phyloP scores from a whole-genome alignment of 2,329 filamentous ascomycete genomes.

The Neonectria coccinea region DNA sequence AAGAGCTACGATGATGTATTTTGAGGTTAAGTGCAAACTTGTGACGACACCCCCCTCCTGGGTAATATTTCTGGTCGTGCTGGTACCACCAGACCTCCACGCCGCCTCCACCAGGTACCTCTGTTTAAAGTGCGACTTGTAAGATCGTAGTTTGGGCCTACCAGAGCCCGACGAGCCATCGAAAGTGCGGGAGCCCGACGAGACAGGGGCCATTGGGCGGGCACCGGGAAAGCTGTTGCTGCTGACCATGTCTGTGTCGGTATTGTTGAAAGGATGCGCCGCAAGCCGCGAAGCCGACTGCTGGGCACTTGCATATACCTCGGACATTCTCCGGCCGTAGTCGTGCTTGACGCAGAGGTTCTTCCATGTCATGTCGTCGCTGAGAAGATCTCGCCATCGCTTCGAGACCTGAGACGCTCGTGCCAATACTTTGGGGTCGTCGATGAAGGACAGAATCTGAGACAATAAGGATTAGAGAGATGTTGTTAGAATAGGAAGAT shows the following conservation, averaged over 20 bases:
- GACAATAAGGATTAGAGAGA: slow-evolving; percentile 16
- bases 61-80: slow-evolving; percentile 87
- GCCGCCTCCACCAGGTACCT: slow-evolving; percentile 96
- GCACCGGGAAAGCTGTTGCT: slow-evolving; percentile 61
- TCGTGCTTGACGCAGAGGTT: slow-evolving; percentile 96
- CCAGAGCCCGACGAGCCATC: slow-evolving; percentile 57
- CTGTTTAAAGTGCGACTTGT: slow-evolving; percentile 98
- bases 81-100: slow-evolving; percentile 91
- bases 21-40: slow-evolving; percentile 90
- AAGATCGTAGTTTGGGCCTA: slow-evolving; percentile 77
- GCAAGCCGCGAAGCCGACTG: slow-evolving; percentile 47
- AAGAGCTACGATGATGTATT: slow-evolving; percentile 96
- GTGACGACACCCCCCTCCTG: slow-evolving; percentile 98
- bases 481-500: background rate
- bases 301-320: slow-evolving; percentile 56
- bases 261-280: slow-evolving; percentile 47
- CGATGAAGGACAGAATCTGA: slow-evolving; percentile 94
- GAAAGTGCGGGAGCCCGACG: slow-evolving; percentile 63
- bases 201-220: slow-evolving; percentile 51
- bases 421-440: slow-evolving; percentile 93
- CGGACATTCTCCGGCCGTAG: slow-evolving; percentile 74
- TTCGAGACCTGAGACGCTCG: slow-evolving; percentile 96
- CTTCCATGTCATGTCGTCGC: slow-evolving; percentile 98
- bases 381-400: slow-evolving; percentile 91
- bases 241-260: slow-evolving; percentile 51